phyloP scores from a whole-genome alignment of 257 asterid genomes.

The Nicotiana tabacum region DNA sequence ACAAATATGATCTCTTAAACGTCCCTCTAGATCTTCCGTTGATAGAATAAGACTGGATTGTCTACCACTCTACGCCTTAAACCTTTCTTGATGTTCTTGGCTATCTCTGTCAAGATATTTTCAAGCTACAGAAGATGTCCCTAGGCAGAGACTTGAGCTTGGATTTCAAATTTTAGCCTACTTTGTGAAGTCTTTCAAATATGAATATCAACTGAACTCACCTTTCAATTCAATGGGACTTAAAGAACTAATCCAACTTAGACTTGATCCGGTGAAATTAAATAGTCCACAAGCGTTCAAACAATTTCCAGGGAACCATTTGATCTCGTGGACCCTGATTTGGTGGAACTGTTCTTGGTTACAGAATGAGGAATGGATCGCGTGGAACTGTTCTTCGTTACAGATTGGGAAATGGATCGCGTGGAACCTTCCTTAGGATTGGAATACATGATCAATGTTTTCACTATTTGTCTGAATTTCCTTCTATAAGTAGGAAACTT shows the following conservation, averaged over 20 bases:
- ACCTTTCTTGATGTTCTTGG: neutral
- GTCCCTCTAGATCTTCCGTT: neutral
- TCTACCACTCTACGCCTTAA: neutral
- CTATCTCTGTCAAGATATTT: neutral
- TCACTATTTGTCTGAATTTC: conserved; percentile 71
- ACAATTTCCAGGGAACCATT: conserved; percentile 53
- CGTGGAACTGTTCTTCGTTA: conserved; percentile 31
- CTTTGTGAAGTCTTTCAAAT: neutral
- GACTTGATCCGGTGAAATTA: no score
- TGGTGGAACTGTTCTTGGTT: conserved; percentile 36
- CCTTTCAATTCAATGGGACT: neutral
- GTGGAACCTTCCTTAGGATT: conserved; percentile 36
- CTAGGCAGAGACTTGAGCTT: neutral
- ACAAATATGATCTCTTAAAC: neutral
- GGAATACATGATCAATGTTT: conserved; percentile 38
- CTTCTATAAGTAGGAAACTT: conserved; percentile 86
- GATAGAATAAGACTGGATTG: neutral
- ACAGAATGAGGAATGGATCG: conserved; percentile 34
- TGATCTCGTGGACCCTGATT: conserved; percentile 36
- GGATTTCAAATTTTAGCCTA: neutral
- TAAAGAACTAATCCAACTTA: neutral
- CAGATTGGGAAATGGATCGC: conserved; percentile 22
- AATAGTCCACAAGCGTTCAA: conserved; percentile 12
- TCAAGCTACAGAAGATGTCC: neutral
- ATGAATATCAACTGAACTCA: neutral